These are phyloP conservation scores for Fragilaria radians DNA, from an alignment of 108 stramenopile species.

Conservation along the genomic window DNA sequence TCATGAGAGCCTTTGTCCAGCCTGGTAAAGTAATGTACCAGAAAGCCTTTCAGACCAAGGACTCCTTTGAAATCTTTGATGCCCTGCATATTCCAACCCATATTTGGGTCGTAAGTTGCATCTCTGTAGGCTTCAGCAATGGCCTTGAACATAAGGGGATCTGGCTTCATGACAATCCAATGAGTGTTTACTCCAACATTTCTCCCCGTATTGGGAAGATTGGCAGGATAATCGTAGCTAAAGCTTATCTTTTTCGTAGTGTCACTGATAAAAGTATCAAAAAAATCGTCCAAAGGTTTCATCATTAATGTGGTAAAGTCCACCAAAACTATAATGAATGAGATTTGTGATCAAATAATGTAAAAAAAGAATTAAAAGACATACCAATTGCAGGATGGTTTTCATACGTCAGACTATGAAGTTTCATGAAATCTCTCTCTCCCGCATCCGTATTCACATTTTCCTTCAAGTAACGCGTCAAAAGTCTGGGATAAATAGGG, in stretches of 20 bases:
- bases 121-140: not conserved
- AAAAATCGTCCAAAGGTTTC: not conserved
- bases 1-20: not conserved
- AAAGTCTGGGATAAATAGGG: not conserved
- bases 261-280: not conserved
- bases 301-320: slow-evolving; percentile 7
- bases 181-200: not conserved
- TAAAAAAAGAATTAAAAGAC: not conserved
- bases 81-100: slow-evolving; percentile 1
- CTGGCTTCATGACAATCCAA: slow-evolving; percentile 1
- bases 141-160: not conserved
- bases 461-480: not conserved
- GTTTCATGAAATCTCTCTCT: not conserved
- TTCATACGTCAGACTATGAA: not conserved
- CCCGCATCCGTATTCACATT: not conserved
- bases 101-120: not conserved
- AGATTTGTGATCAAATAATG: not conserved
- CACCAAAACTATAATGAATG: not conserved
- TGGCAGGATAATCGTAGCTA: not conserved
- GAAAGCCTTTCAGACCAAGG: not conserved
- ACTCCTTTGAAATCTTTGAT: not conserved
- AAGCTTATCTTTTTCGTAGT: not conserved
- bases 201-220: not conserved
- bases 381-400: not conserved
- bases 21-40: not conserved